Percentiles rank a stretch among this genome's conserved stretches.
phyloP scores from a whole-genome alignment of 1,284 basidiomycete genomes.

The Cutaneotrichosporon cutaneum region DNA sequence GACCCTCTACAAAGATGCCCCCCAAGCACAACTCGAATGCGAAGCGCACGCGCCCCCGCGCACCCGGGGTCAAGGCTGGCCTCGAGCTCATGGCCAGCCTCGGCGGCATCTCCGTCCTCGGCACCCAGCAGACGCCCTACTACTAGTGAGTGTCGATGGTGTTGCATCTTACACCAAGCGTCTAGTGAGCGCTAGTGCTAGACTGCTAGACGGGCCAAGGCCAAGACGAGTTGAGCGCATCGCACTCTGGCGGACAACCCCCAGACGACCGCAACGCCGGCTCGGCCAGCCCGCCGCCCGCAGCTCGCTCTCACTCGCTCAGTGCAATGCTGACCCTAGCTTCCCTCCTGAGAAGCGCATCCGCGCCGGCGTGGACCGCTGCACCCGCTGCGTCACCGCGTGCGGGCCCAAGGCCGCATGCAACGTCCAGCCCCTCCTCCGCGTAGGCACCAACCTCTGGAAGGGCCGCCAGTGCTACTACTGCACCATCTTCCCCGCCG shows the following conservation, averaged over 20 bases:
- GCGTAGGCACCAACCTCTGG: slow-evolving; percentile 13
- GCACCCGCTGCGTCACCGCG: slow-evolving; percentile 13
- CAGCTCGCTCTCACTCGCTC: too few species aligned
- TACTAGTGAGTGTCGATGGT: slow-evolving; percentile 11
- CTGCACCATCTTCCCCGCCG: slow-evolving; percentile 15
- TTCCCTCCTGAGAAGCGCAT: slow-evolving; percentile 13
- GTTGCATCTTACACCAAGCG: slow-evolving; percentile 1
- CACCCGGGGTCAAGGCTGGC: slow-evolving; percentile 16
- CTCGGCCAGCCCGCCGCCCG: too few species aligned
- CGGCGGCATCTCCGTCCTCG: slow-evolving; percentile 17
- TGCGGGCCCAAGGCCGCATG: slow-evolving; percentile 15
- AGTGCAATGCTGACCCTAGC: not conserved
- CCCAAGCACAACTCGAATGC: slow-evolving; percentile 12
- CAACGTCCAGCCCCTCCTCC: slow-evolving; percentile 15
- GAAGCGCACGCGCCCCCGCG: slow-evolving; percentile 9
- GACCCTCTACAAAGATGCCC: slow-evolving; percentile 4
- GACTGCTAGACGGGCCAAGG: too few species aligned
- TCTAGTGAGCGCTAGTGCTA: not conserved
- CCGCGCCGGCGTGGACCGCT: slow-evolving; percentile 13
- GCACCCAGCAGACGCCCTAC: slow-evolving; percentile 14
- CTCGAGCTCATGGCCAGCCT: slow-evolving; percentile 19
- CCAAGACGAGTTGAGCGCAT: not conserved
- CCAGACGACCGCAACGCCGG: too few species aligned
- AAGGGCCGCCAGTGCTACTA: slow-evolving; percentile 14
- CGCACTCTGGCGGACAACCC: not conserved